Percentiles rank a stretch among this genome's conserved stretches.
These are phyloP conservation scores for Pleurotus salmoneostramineus DNA, from an alignment of 768 basidiomycete species.

Conservation along the genomic window DNA sequence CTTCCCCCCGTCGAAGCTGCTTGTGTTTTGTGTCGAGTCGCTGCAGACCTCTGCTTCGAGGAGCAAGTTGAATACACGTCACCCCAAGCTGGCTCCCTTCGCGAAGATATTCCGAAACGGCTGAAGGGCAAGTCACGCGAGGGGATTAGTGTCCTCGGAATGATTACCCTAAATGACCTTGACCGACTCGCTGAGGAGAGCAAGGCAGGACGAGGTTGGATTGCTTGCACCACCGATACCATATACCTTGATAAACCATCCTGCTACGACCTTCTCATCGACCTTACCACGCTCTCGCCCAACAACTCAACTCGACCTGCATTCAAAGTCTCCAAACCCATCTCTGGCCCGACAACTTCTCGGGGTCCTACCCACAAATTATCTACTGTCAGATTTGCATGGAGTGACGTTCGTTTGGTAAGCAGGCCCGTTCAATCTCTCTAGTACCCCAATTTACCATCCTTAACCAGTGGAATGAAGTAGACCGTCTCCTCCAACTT, in stretches of 20 bases:
- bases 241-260: slow-evolving; percentile 79
- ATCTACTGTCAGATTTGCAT: slow-evolving; percentile 67
- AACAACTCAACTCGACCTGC: slow-evolving; percentile 61
- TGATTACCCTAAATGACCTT: slow-evolving; percentile 75
- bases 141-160: slow-evolving; percentile 68
- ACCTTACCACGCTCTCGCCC: slow-evolving; percentile 66
- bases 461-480: slow-evolving; percentile 63
- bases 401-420: slow-evolving; percentile 80
- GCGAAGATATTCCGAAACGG: slow-evolving; percentile 9
- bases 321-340: slow-evolving; percentile 55
- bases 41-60: slow-evolving; percentile 47
- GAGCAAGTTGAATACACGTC: slow-evolving; percentile 29
- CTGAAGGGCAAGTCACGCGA: slow-evolving; percentile 40
- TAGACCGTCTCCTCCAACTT: slow-evolving; percentile 64
- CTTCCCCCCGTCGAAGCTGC: slow-evolving; percentile 77
- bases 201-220: slow-evolving; percentile 67
- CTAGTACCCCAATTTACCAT: not conserved
- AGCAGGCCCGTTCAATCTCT: slow-evolving; percentile 16
- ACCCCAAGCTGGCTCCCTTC: slow-evolving; percentile 16
- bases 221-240: slow-evolving; percentile 86
- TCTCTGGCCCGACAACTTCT: slow-evolving; percentile 23
- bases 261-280: slow-evolving; percentile 78
- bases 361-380: slow-evolving; percentile 49
- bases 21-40: slow-evolving; percentile 71
- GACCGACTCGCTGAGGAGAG: slow-evolving; percentile 56